phyloP scores from a whole-genome alignment of 768 basidiomycete genomes.

The Boletus coccyginus region DNA sequence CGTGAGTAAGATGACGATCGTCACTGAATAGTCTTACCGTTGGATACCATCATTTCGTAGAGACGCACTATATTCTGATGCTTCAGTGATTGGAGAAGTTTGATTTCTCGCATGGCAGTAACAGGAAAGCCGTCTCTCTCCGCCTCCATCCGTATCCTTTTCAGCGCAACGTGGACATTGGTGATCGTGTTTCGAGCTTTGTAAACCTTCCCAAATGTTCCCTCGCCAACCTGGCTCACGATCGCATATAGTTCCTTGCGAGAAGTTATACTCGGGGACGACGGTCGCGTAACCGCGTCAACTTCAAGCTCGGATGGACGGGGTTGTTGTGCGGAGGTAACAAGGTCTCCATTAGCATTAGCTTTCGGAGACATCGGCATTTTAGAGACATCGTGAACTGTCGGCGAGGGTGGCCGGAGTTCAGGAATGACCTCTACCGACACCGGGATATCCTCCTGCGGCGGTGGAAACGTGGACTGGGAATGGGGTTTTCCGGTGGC shows the following conservation, averaged over 20 bases:
- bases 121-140: constrained; percentile 98
- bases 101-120: constrained; percentile 98
- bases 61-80: constrained; percentile 89
- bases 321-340: constrained; percentile 17
- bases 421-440: constrained; percentile 11
- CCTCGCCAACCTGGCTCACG: constrained; percentile 93
- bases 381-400: constrained; percentile 19
- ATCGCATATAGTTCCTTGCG: constrained; percentile 74
- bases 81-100: constrained; percentile 85
- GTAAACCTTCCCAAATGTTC: constrained; percentile 98
- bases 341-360: constrained; percentile 21
- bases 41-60: constrained; percentile 98
- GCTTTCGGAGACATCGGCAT: constrained; percentile 23
- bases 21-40: constrained; percentile 52
- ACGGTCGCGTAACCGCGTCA: constrained; percentile 26
- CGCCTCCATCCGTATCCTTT: constrained; percentile 96
- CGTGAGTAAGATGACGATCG: constrained; percentile 3
- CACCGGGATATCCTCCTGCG: constrained; percentile 10
- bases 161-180: constrained; percentile 82
- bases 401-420: constrained; percentile 16
- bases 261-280: constrained; percentile 28
- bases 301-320: constrained; percentile 23
- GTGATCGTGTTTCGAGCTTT: constrained; percentile 85
- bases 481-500: not conserved
- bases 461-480: not conserved